These are phyloP conservation scores for Fusarium caatingaense DNA, from an alignment of 2,329 filamentous ascomycete genomes.

Conservation along the genomic window DNA sequence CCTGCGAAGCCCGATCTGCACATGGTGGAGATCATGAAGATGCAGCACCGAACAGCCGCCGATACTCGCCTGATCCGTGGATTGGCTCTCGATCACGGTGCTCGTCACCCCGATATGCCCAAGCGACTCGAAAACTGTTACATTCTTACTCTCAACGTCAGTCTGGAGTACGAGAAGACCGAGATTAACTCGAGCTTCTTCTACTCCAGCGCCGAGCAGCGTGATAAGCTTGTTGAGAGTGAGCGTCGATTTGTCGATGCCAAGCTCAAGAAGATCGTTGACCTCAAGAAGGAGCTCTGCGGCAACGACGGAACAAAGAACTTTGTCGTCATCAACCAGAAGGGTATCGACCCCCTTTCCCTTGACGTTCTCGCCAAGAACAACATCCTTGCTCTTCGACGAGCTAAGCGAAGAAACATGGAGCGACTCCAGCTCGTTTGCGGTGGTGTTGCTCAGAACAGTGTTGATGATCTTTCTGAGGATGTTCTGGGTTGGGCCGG, in stretches of 20 bases:
- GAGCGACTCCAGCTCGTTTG: conserved; percentile 95
- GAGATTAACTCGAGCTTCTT: conserved; percentile 99
- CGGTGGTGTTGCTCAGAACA: conserved; percentile 92
- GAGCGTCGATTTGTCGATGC: conserved; percentile 96
- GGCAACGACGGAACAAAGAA: conserved; percentile 92
- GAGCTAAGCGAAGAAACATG: conserved; percentile 99
- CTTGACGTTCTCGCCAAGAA: conserved; percentile 98
- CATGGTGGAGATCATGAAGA: conserved; percentile 99
- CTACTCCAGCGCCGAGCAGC: conserved; percentile 96
- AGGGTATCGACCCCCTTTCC: conserved; percentile 96
- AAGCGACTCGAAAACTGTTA: conserved; percentile 95
- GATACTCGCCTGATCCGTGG: conserved; percentile 97
- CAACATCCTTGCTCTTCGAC: conserved; percentile 91
- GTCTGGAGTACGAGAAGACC: conserved; percentile 97
- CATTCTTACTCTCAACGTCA: conserved; percentile 96
- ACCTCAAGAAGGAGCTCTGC: conserved; percentile 97
- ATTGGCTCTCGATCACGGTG: conserved; percentile 92
- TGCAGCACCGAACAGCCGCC: conserved; percentile 96
- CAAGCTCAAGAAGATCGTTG: conserved; percentile 96
- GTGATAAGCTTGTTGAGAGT: conserved; percentile 97
- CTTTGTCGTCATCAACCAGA: conserved; percentile 99
- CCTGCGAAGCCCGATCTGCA: conserved; percentile 95
- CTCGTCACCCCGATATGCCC: conserved; percentile 97
- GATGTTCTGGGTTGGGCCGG: conserved; percentile 96
- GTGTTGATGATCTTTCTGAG: conserved; percentile 89